phyloP scores from a whole-genome alignment of 148 eudicot genomes.

The Fagopyrum homotropicum region DNA sequence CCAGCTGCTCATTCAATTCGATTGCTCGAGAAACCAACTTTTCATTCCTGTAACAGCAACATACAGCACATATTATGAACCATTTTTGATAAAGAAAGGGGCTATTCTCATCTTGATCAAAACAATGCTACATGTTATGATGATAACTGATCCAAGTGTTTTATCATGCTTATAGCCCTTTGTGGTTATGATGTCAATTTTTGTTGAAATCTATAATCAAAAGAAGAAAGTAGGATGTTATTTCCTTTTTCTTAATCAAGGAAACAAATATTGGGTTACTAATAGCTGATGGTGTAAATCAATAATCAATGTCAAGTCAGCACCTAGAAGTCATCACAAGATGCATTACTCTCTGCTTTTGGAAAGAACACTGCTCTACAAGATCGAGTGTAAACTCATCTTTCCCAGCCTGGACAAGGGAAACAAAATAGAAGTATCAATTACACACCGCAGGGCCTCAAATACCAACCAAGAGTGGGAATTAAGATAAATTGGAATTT shows the following conservation, averaged over 20 bases:
- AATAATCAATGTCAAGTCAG: neutral
- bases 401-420: slow-evolving; percentile 63
- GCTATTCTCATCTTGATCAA: neutral
- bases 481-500: neutral
- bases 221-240: neutral
- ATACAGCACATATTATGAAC: neutral
- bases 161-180: neutral
- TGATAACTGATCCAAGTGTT: neutral
- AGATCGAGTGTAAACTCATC: slow-evolving; percentile 99
- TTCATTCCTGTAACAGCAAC: slow-evolving; percentile 47
- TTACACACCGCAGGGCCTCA: neutral
- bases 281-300: neutral
- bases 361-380: slow-evolving; percentile 98
- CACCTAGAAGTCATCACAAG: slow-evolving; percentile 86
- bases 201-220: neutral
- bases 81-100: neutral
- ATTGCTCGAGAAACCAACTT: slow-evolving; percentile 65
- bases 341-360: slow-evolving; percentile 94
- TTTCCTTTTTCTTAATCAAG: neutral
- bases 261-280: neutral
- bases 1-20: slow-evolving; percentile 81
- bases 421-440: neutral
- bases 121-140: neutral
- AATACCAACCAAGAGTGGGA: neutral
- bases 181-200: neutral